Conservation (phyloP, 345 rosid genomes). For the Salix caprea region DNA sequence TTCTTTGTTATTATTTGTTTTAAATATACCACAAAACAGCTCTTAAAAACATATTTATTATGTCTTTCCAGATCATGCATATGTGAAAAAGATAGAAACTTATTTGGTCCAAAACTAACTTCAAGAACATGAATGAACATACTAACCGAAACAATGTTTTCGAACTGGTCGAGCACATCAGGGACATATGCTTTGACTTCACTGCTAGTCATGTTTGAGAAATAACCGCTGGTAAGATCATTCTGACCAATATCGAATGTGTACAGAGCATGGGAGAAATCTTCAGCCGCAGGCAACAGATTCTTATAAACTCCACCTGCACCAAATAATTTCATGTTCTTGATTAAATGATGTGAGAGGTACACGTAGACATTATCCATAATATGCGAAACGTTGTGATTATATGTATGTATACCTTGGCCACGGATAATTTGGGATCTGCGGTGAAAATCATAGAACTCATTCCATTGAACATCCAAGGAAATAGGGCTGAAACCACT, state of each 20-base stretch:
- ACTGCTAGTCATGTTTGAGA: conserved; percentile 39
- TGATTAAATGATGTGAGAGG: not conserved
- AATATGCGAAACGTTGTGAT: not conserved
- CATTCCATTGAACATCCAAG: conserved; percentile 56
- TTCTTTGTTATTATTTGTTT: too few relatives aligned
- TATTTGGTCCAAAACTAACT: too few relatives aligned
- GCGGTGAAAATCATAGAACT: conserved; percentile 49
- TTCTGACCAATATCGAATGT: conserved; percentile 76
- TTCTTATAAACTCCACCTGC: conserved; percentile 39
- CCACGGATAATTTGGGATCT: conserved; percentile 56
- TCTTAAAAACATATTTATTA: too few relatives aligned
- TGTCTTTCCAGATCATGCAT: too few relatives aligned
- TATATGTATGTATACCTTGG: conserved; percentile 24
- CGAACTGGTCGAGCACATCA: conserved; percentile 43
- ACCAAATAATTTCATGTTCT: not conserved
- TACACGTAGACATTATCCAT: too few relatives aligned
- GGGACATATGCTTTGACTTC: conserved; percentile 46
- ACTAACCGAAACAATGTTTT: conserved; percentile 35
- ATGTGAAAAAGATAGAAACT: too few relatives aligned
- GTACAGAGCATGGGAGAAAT: conserved; percentile 48
- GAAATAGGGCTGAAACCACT: conserved; percentile 86
- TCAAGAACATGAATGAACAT: too few relatives aligned
- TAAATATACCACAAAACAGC: too few relatives aligned
- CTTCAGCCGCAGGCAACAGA: conserved; percentile 41
- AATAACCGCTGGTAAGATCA: conserved; percentile 59